A percentile compares a stretch with the other conserved stretches of the same genome.
These are phyloP conservation scores for Rhizophora apiculata DNA, from an alignment of 345 rosid species.

Conservation along the genomic window DNA sequence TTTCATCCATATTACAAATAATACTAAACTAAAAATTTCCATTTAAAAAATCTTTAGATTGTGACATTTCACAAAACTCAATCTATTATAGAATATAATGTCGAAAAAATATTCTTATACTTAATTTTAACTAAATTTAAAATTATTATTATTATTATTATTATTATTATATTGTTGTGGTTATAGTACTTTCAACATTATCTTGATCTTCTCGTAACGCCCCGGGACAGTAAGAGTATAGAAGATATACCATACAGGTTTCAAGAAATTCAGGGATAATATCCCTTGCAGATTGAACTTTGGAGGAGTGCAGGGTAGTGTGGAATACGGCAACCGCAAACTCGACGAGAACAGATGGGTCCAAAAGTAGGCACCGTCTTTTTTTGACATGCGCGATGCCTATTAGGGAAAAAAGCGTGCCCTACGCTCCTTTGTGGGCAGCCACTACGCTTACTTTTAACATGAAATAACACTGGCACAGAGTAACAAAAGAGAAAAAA, in stretches of 20 bases:
- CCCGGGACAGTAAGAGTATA: no score
- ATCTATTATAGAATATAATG: no score
- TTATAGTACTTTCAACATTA: no score
- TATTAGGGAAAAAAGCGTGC: background rate
- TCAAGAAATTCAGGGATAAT: background rate
- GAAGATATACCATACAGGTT: background rate
- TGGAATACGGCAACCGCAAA: conserved; percentile 33
- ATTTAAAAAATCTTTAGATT: no score
- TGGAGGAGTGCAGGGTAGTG: conserved; percentile 23
- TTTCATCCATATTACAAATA: no score
- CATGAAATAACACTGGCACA: background rate
- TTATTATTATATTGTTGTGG: no score
- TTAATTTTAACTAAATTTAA: no score
- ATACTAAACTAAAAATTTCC: no score
- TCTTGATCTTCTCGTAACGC: no score
- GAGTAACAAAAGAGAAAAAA: background rate
- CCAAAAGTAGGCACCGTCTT: conserved; percentile 57
- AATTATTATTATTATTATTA: no score
- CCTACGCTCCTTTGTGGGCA: background rate
- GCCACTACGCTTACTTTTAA: background rate
- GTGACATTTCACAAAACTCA: no score
- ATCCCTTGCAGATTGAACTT: conserved; percentile 23
- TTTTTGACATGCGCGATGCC: conserved; percentile 22
- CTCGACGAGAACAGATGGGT: conserved; percentile 21
- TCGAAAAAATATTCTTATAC: no score